Base-by-base conservation (phyloP, 495 filamentous ascomycete species). In the Penicillium samsonianum region DNA sequence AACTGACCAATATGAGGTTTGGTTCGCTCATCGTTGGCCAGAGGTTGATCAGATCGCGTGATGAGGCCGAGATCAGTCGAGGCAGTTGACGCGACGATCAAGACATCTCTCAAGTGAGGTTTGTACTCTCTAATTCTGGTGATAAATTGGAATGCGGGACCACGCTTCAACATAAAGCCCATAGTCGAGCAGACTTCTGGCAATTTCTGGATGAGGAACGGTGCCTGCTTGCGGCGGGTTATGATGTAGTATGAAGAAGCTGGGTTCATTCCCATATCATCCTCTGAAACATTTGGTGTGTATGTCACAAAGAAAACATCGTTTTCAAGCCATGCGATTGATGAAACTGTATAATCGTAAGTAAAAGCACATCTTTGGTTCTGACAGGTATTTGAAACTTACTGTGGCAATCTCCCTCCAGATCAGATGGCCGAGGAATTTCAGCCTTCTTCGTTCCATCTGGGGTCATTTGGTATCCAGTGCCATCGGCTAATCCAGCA, bases 291-390 rank as follows among this genome's bases (percentile, higher is more conserved):
- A 45, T 81, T 80, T 4, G 87, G 82, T 7, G 86, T 92, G 68
- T 96, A 87, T 14, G 90, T 82, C 37, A 84, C 78, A 23, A 97
- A 77, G 67, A 98, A 96, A 10, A 93, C 70, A 69, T 95, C 73
- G 59, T 94, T 96, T 65, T 92, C 89, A 5, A 98, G 79, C 95
- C 95, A 99, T 28, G 78, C 78, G 48, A 98, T 78, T 11, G 89
- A 87, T n/a, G 91, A 90, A 6, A 96, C 90, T 92, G 64, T 17
- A 22, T n/a, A 50, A 19, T 55, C 52, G 67, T 58, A 71, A 67
- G 48, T 30, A 45, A 45, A 20, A 10, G 2, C 14, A 33, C 8
- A 17, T 9, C 10, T 47, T 22, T 43, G 3, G 30, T 0, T 26
- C 7, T 14, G 50, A 43, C 20, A n/a, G 47, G 10, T 14, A 26